Evolutionary conservation across 2,329 filamentous ascomycete species (phyloP).

Genomic region (Thielaviopsis populi): DNA sequence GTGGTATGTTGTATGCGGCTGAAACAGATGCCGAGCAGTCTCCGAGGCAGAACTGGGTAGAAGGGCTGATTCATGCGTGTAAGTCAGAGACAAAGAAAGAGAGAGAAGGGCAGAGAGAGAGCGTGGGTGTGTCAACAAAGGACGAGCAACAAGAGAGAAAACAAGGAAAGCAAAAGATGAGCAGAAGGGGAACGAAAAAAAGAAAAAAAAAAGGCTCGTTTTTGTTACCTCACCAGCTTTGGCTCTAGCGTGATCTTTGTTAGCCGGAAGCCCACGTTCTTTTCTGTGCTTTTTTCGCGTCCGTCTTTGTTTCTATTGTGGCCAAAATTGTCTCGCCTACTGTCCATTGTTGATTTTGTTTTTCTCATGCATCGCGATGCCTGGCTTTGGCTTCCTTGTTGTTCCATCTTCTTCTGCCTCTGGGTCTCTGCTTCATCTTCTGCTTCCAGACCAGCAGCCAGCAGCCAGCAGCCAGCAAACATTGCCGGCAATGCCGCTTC

Average conservation of each 20-base stretch:
- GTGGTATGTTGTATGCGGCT: not conserved
- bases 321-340: not conserved
- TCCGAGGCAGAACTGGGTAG: not conserved
- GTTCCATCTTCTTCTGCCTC: too few species aligned
- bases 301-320: not conserved
- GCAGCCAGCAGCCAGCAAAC: not conserved
- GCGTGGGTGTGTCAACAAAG: not conserved
- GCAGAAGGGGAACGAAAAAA: not conserved
- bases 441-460: not conserved
- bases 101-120: not conserved
- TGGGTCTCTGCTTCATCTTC: not conserved
- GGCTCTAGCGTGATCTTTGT: slow-evolving; percentile 1
- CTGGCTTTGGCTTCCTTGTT: not conserved
- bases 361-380: not conserved
- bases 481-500: not conserved
- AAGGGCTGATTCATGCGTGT: not conserved
- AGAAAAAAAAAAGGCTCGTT: not conserved
- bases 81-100: not conserved
- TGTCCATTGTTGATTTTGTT: not conserved
- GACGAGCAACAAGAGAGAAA: not conserved
- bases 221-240: not conserved
- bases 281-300: not conserved
- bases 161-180: not conserved
- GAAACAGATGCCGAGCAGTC: not conserved
- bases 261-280: not conserved